Base-by-base conservation (phyloP, 768 basidiomycete genomes). In the Ephemerocybe angulata region DNA sequence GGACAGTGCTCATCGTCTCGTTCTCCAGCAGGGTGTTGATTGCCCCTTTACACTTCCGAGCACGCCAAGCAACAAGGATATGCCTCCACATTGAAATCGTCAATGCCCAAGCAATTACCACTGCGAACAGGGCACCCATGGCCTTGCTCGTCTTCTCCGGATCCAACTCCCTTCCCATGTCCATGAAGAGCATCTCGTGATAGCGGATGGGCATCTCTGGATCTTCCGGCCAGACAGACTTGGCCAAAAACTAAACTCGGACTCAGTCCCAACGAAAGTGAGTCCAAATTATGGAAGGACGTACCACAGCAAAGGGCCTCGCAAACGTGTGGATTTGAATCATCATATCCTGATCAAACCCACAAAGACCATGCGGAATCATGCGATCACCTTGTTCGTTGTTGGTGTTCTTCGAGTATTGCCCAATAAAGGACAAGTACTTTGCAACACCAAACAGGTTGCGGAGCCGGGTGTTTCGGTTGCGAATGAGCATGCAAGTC, bases 151-250 rank as follows among this genome's bases (percentile, higher is more conserved):
- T 7, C 3, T 3, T 22, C 4, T 28, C 31, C 4, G 53, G 3
- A 17, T 21, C 15, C 3, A 54, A 22, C n/a, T 30, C 30, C 22
- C 27, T 21, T 3, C 42, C 42, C 3, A 46, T 4, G 28, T 25
- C 53, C 42, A 54, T 46, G 44, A 54, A 54, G 2, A 54, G 53
- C 29, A 37, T 33, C 31, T 54, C 53, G 28, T n/a, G 4, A 17
- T 54, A 54, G 21, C 3, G 6, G 13, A 24, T 21, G 2, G 43
- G 7, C 19, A 46, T 35, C 5, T 44, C 29, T 33, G 43, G 52
- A 2, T 30, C 5, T 8, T 53, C 30, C 6, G 33, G 52, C 27
- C 22, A 54, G 2, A 47, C 12, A 3, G 13, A 5, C 6, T 13
- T 6, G 1, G 53, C 53, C 29, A 54, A 22, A 17, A 41, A 46